These are phyloP conservation scores for Cryptococcus wingfieldii DNA, from an alignment of 1,284 basidiomycete species.

Conservation along the genomic window DNA sequence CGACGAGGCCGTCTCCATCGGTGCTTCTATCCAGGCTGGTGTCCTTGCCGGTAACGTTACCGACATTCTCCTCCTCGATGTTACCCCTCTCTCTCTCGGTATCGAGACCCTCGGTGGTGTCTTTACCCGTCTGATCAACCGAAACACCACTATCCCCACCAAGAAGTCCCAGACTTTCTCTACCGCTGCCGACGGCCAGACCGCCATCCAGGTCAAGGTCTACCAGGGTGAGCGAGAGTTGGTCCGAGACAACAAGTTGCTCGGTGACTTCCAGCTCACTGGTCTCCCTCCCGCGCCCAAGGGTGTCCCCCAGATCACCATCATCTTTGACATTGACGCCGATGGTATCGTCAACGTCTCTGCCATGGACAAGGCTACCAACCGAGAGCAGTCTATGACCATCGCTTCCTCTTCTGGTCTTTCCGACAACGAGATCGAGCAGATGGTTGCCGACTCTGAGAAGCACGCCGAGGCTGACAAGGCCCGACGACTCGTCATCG, in stretches of 20 bases:
- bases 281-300: constrained; percentile 95
- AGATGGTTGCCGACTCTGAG: constrained; percentile 94
- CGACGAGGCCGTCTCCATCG: constrained; percentile 89
- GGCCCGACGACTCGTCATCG: constrained; percentile 79
- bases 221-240: constrained; percentile 98
- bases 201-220: constrained; percentile 94
- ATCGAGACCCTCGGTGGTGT: constrained; percentile 98
- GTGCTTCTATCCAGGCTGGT: constrained; percentile 90
- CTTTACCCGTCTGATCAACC: constrained; percentile 87
- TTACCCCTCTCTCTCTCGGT: constrained; percentile 68
- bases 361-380: constrained; percentile 94
- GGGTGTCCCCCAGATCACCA: constrained; percentile 97
- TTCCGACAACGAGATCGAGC: constrained; percentile 93
- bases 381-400: constrained; percentile 81
- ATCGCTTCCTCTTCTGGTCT: constrained; percentile 94
- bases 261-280: constrained; percentile 98
- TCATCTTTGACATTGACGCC: constrained; percentile 98
- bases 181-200: constrained; percentile 93
- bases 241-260: constrained; percentile 90
- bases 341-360: constrained; percentile 98
- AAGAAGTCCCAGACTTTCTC: constrained; percentile 99
- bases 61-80: constrained; percentile 92
- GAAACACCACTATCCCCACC: constrained; percentile 98
- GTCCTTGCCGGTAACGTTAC: constrained; percentile 94
- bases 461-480: constrained; percentile 89